phyloP scores from a whole-genome alignment of 805 yeast genomes.

The Maudiozyma pseudohumilis region DNA sequence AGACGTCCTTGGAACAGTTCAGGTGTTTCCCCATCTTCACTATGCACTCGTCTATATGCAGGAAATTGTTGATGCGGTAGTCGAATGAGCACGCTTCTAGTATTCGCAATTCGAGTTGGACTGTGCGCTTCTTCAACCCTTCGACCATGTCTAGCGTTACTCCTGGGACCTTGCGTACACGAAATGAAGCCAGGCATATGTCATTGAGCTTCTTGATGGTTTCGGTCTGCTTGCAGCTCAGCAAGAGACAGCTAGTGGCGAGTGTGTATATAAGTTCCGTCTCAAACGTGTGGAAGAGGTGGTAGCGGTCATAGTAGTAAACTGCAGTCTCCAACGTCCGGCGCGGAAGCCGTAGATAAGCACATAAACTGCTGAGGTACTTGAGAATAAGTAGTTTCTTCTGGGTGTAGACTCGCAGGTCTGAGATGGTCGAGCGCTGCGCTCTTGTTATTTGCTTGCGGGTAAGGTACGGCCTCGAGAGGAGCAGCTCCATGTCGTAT shows the following conservation, averaged over 20 bases:
- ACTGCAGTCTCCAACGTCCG: constrained; percentile 61
- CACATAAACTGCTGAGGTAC: constrained; percentile 44
- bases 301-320: constrained; percentile 63
- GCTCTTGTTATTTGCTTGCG: constrained; percentile 42
- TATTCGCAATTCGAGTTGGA: constrained; percentile 58
- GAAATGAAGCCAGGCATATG: constrained; percentile 36
- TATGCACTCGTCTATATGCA: constrained; percentile 53
- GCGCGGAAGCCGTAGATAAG: constrained; percentile 54
- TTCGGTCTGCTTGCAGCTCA: constrained; percentile 75
- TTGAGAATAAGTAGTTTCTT: constrained; percentile 45
- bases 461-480: constrained; percentile 55
- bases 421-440: constrained; percentile 44
- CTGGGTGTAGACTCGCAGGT: constrained; percentile 39
- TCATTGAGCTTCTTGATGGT: constrained; percentile 68
- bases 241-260: constrained; percentile 57
- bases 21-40: constrained; percentile 49
- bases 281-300: constrained; percentile 53
- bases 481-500: constrained; percentile 22
- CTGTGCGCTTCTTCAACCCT: constrained; percentile 43
- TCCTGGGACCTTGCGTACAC: constrained; percentile 22
- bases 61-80: constrained; percentile 45
- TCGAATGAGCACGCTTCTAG: constrained; percentile 75
- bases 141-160: constrained; percentile 35
- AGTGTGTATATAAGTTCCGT: constrained; percentile 46
- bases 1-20: constrained; percentile 36